These are phyloP conservation scores for Pezicula neosporulosa DNA, from an alignment of 2,329 filamentous ascomycete species.

Conservation along the genomic window DNA sequence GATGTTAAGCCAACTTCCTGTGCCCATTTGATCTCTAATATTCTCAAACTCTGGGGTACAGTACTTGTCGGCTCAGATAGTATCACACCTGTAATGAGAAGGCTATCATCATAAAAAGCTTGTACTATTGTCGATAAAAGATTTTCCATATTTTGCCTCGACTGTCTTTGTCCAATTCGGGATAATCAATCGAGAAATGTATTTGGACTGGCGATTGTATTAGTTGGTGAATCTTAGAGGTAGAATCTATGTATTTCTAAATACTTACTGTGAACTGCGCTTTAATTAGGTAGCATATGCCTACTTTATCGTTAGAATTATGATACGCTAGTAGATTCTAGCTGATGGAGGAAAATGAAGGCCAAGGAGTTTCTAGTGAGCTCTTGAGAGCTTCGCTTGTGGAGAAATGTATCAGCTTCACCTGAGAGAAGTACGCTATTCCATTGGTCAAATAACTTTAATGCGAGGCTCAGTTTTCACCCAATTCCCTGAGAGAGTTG, in stretches of 20 bases:
- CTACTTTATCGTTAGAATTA: conserved; percentile 86
- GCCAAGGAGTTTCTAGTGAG: conserved; percentile 83
- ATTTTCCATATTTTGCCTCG: neutral
- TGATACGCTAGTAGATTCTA: conserved; percentile 88
- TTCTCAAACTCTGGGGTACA: neutral
- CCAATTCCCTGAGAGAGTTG: conserved; percentile 70
- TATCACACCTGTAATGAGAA: too few relatives aligned
- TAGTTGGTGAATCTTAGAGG: neutral
- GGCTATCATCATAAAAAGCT: too few relatives aligned
- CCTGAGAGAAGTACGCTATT: conserved; percentile 81
- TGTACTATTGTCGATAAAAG: neutral
- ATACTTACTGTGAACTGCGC: conserved; percentile 29
- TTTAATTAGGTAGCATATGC: conserved; percentile 44
- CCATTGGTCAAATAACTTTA: conserved; percentile 84
- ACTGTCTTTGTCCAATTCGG: neutral
- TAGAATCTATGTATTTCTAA: neutral
- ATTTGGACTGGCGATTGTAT: neutral
- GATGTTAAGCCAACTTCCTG: too few relatives aligned
- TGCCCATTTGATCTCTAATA: neutral
- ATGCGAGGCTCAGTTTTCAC: conserved; percentile 73
- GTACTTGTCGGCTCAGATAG: neutral
- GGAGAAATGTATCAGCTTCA: conserved; percentile 81
- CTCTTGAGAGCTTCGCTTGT: conserved; percentile 78
- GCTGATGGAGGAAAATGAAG: conserved; percentile 78
- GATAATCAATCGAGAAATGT: neutral